Conservation (phyloP, 306 rosid genomes). For the Castanea mollissima region DNA sequence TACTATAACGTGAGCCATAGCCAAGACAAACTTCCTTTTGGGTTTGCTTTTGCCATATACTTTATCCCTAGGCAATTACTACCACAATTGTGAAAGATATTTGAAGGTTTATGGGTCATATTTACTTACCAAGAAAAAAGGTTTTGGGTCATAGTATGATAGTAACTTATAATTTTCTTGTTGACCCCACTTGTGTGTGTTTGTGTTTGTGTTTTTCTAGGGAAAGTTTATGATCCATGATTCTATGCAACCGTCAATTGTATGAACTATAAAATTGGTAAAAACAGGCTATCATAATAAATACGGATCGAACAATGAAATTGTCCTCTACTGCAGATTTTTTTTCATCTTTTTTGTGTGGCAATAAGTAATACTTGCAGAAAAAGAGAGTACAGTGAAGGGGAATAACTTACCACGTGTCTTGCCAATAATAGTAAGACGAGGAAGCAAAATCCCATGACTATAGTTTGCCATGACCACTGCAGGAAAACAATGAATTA, state of each 20-base stretch:
- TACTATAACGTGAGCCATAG: no score
- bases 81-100: neutral
- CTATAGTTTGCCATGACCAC: slow-evolving; percentile 99
- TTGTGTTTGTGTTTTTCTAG: neutral
- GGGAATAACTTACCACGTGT: slow-evolving; percentile 60
- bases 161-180: neutral
- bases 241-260: neutral
- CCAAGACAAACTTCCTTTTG: no score
- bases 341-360: neutral
- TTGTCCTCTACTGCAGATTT: no score
- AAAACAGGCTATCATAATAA: neutral
- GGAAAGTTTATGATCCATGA: neutral
- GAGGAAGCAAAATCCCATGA: slow-evolving; percentile 90
- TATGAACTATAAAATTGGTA: no score
- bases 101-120: no score
- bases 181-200: neutral
- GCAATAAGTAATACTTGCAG: neutral
- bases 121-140: no score
- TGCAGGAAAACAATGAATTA: slow-evolving; percentile 33
- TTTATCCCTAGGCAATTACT: neutral
- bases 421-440: slow-evolving; percentile 65
- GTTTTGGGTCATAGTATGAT: neutral
- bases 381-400: neutral
- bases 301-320: neutral
- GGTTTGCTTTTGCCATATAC: no score